Evolutionary conservation across 1,139 yeast genomes (phyloP).

Genomic region (Debaryomycetaceae sp.): DNA sequence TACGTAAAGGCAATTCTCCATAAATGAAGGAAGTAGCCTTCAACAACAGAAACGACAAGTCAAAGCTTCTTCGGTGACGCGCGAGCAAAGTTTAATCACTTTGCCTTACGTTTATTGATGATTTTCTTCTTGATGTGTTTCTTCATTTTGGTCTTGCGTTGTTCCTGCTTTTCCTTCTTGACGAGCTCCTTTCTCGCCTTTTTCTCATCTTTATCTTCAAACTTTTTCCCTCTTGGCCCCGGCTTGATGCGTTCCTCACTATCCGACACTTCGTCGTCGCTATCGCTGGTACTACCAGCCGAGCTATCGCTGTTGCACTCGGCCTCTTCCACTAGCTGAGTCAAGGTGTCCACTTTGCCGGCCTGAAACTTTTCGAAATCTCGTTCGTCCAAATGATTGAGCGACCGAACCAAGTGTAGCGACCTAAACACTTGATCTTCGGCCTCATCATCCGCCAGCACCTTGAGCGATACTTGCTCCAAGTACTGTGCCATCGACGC

Average conservation of each 20-base stretch:
- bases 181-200: conserved; percentile 76
- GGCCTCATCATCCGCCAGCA: conserved; percentile 43
- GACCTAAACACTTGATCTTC: conserved; percentile 83
- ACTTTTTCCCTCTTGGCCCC: conserved; percentile 58
- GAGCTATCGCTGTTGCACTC: conserved; percentile 19
- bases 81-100: conserved; percentile 1
- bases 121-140: conserved; percentile 81
- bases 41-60: too few species aligned
- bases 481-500: conserved; percentile 26
- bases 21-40: too few species aligned
- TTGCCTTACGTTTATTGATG: conserved; percentile 41
- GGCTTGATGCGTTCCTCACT: conserved; percentile 21
- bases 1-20: too few species aligned
- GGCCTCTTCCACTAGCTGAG: conserved; percentile 37
- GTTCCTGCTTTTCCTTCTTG: conserved; percentile 77
- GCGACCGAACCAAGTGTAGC: conserved; percentile 68
- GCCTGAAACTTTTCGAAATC: conserved; percentile 74
- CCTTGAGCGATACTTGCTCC: conserved; percentile 40
- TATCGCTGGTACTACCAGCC: conserved; percentile 10
- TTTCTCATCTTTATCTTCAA: conserved; percentile 77
- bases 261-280: conserved; percentile 20
- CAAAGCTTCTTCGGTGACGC: too few species aligned
- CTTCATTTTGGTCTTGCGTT: conserved; percentile 83
- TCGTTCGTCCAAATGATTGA: conserved; percentile 71
- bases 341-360: conserved; percentile 75